Conservation (phyloP, 208 protist genomes). For the Acanthamoeba lenticulata region DNA sequence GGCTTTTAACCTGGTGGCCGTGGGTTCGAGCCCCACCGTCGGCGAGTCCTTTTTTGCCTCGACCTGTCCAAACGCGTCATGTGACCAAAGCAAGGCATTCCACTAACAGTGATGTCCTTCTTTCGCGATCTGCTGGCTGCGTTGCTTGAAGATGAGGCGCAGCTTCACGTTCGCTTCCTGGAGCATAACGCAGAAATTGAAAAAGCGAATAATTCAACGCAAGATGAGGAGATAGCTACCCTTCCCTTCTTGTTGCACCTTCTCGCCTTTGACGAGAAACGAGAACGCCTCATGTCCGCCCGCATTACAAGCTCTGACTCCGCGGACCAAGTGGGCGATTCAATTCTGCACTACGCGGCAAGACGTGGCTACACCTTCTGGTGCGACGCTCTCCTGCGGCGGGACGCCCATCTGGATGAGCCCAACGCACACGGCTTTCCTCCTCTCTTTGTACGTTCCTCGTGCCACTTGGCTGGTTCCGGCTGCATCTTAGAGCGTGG, state of each 20-base stretch:
- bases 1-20: no score
- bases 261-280: not conserved
- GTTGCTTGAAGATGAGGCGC: not conserved
- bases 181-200: not conserved
- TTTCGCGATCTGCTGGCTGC: not conserved
- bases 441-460: not conserved
- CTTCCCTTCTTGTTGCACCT: not conserved
- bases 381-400: not conserved
- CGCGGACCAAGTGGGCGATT: not conserved
- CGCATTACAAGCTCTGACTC: not conserved
- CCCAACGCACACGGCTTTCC: not conserved
- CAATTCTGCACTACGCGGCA: not conserved
- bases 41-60: no score
- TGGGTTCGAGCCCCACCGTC: no score
- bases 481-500: not conserved
- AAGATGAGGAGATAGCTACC: not conserved
- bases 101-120: no score
- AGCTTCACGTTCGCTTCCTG: not conserved
- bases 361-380: not conserved
- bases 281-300: not conserved
- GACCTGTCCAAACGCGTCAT: no score
- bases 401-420: slow-evolving; percentile 3
- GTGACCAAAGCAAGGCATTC: no score
- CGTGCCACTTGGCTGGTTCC: not conserved
- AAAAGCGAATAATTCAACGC: no score